A percentile compares a stretch with the other conserved stretches of the same genome.
These are phyloP conservation scores for Fusarium sp. DNA, from an alignment of 2,329 filamentous ascomycete genomes.

Conservation along the genomic window DNA sequence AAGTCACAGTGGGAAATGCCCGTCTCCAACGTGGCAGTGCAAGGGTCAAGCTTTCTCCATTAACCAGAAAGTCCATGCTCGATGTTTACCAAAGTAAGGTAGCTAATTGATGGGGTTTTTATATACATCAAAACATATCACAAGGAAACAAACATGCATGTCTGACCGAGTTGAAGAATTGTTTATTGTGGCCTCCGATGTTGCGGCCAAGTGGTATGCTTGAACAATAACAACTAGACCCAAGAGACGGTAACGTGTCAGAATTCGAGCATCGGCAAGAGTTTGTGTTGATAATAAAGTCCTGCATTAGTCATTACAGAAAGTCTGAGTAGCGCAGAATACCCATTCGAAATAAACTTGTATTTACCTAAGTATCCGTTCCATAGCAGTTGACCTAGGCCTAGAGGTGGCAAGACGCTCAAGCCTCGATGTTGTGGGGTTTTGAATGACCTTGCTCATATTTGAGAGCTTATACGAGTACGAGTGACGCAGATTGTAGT, in stretches of 20 bases:
- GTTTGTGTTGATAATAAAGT: too few species aligned
- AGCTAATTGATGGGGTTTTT: neutral
- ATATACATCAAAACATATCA: neutral
- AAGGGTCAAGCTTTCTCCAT: neutral
- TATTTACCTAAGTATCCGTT: neutral
- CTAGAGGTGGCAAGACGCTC: neutral
- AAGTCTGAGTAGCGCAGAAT: too few species aligned
- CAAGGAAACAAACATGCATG: neutral
- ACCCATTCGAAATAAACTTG: neutral
- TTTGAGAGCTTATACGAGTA: neutral
- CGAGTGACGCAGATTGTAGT: neutral
- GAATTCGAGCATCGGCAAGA: neutral
- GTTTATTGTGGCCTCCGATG: conserved; percentile 12
- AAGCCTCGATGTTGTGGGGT: neutral
- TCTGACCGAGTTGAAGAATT: neutral
- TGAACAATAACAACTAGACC: neutral
- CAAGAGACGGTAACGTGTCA: too few species aligned
- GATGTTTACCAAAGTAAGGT: too few species aligned
- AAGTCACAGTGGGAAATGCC: neutral
- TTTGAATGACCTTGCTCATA: too few species aligned
- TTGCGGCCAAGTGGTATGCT: neutral
- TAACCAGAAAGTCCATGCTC: too few species aligned
- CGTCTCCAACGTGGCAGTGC: neutral
- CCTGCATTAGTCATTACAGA: too few species aligned
- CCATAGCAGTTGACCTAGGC: neutral